These are phyloP conservation scores for Alternaria panax DNA, from an alignment of 2,329 filamentous ascomycete species.

Conservation along the genomic window DNA sequence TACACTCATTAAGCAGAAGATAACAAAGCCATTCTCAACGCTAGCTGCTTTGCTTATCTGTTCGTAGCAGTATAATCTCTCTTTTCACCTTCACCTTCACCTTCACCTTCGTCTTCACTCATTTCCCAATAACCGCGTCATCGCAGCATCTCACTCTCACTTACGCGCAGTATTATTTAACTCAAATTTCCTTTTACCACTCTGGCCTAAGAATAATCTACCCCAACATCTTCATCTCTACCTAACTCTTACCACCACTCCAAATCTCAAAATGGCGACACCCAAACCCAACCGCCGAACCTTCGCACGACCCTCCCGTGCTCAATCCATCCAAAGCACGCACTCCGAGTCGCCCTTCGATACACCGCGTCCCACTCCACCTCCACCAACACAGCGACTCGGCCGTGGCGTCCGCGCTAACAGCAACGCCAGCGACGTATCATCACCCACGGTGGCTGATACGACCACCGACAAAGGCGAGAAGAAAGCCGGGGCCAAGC, in stretches of 20 bases:
- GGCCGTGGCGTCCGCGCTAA: neutral
- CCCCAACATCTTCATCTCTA: neutral
- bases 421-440: neutral
- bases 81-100: neutral
- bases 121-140: neutral
- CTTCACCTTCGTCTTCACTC: neutral
- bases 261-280: neutral
- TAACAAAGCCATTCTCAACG: neutral
- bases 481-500: neutral
- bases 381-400: neutral
- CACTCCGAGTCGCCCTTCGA: slow-evolving; percentile 9
- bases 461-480: neutral
- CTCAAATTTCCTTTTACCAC: neutral
- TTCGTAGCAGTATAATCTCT: too few species aligned
- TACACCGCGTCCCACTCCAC: slow-evolving; percentile 6
- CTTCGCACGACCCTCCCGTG: slow-evolving; percentile 6
- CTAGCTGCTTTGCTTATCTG: neutral
- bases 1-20: neutral
- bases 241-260: neutral
- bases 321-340: slow-evolving; percentile 15
- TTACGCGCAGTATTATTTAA: neutral
- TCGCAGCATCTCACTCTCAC: neutral
- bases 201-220: rapidly evolving
- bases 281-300: neutral
- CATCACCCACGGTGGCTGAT: neutral